A percentile compares a stretch with the other conserved stretches of the same genome.
Evolutionary conservation across 2,329 filamentous ascomycete species (phyloP).

Genomic region (Fusarium sp.): DNA sequence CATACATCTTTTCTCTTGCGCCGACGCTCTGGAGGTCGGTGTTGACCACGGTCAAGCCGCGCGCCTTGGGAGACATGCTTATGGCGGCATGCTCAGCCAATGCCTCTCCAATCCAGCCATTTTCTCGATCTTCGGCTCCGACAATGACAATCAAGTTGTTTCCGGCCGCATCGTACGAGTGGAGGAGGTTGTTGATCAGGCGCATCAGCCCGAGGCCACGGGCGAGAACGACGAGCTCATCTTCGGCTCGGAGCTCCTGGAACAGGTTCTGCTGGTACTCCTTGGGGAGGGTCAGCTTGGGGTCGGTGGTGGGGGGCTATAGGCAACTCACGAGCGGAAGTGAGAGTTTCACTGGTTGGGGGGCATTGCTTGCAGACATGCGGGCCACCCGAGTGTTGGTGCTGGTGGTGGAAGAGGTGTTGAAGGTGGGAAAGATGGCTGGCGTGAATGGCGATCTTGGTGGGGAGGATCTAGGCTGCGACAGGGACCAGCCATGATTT

Average conservation of each 20-base stretch:
- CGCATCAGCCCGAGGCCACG: slow-evolving; percentile 92
- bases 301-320: background rate
- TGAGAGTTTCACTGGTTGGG: slow-evolving; percentile 83
- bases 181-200: slow-evolving; percentile 93
- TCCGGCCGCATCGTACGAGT: slow-evolving; percentile 95
- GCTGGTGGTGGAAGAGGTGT: slow-evolving; percentile 17
- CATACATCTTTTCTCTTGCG: slow-evolving; percentile 91
- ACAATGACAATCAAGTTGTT: slow-evolving; percentile 92
- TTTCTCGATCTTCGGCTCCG: slow-evolving; percentile 91
- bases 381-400: slow-evolving; percentile 42
- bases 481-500: slow-evolving; percentile 9
- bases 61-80: slow-evolving; percentile 83
- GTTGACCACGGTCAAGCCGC: slow-evolving; percentile 91
- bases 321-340: slow-evolving; percentile 64
- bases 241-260: slow-evolving; percentile 87
- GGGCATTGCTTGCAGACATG: slow-evolving; percentile 67
- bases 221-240: slow-evolving; percentile 93
- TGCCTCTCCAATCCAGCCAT: slow-evolving; percentile 96
- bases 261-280: slow-evolving; percentile 97
- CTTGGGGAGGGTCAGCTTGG: slow-evolving; percentile 54
- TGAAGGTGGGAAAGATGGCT: slow-evolving; percentile 21
- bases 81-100: slow-evolving; percentile 95
- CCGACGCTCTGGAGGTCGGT: slow-evolving; percentile 92
- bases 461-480: slow-evolving; percentile 18
- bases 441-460: slow-evolving; percentile 36